A percentile compares a stretch with the other conserved stretches of the same genome.
Conservation (phyloP, 306 rosid species). For the Prunus padus region DNA sequence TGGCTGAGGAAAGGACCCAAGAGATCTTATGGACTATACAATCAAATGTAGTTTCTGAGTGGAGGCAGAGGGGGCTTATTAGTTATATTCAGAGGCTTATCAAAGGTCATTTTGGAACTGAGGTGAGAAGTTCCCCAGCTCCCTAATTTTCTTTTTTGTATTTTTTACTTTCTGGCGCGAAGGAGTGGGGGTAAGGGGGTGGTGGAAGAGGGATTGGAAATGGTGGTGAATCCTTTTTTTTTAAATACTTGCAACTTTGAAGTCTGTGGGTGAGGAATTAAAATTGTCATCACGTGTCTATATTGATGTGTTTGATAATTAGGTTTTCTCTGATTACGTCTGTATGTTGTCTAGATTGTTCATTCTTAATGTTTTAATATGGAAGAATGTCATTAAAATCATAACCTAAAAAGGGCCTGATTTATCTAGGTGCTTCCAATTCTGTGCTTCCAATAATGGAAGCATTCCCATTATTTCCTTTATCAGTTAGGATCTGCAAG, state of each 20-base stretch:
- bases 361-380: background rate
- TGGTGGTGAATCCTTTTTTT: background rate
- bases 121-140: slow-evolving; percentile 42
- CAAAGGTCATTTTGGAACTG: slow-evolving; percentile 41
- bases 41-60: slow-evolving; percentile 61
- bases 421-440: background rate
- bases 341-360: background rate
- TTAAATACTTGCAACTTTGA: background rate
- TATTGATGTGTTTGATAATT: background rate
- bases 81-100: slow-evolving; percentile 43
- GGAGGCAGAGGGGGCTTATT: slow-evolving; percentile 41
- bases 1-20: slow-evolving; percentile 54
- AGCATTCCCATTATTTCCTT: background rate
- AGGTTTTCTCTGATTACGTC: background rate
- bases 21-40: slow-evolving; percentile 54
- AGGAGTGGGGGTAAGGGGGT: too few relatives aligned
- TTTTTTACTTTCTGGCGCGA: background rate
- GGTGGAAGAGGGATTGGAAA: background rate
- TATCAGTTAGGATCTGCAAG: background rate
- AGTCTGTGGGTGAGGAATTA: slow-evolving; percentile 5
- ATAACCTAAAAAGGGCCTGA: background rate
- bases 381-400: slow-evolving; percentile 3
- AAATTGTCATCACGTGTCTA: background rate
- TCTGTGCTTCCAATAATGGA: too few relatives aligned
- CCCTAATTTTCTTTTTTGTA: background rate